Evolutionary conservation across 768 basidiomycete species (phyloP).

Genomic region (Mycena vitilis): DNA sequence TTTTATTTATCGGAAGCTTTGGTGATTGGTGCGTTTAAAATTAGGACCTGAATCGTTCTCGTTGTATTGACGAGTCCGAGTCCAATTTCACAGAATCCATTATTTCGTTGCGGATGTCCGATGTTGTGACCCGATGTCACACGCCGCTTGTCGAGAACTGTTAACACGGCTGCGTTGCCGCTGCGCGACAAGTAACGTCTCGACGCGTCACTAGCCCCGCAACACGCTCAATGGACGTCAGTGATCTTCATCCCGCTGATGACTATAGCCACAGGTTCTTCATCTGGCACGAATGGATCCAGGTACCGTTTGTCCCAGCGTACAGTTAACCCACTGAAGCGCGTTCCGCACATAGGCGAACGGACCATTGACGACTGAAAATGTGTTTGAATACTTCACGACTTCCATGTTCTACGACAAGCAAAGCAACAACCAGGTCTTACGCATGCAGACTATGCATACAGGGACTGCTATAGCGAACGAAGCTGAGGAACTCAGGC

Average conservation of each 20-base stretch:
- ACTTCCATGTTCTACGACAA: constrained; percentile 95
- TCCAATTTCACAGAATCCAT: too few species aligned
- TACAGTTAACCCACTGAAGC: neutral
- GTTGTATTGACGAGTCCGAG: too few species aligned
- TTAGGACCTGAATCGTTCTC: too few species aligned
- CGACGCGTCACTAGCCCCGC: too few species aligned
- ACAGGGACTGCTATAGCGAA: constrained; percentile 81
- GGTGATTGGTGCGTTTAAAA: too few species aligned
- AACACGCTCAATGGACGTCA: constrained; percentile 59
- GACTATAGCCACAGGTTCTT: constrained; percentile 87
- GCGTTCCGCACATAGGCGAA: constrained; percentile 70
- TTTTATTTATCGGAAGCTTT: neutral
- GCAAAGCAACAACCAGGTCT: constrained; percentile 90
- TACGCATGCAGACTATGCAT: constrained; percentile 94
- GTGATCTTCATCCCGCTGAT: constrained; percentile 81
- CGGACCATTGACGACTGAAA: constrained; percentile 79
- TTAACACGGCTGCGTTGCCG: too few species aligned
- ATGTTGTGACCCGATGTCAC: too few species aligned
- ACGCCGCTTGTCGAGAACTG: too few species aligned
- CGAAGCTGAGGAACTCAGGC: constrained; percentile 90
- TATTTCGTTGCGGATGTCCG: too few species aligned
- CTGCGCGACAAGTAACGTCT: too few species aligned
- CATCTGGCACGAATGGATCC: constrained; percentile 93
- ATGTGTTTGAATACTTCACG: constrained; percentile 91
- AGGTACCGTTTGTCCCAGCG: constrained; percentile 52